phyloP scores from a whole-genome alignment of 768 basidiomycete species.

The Trametes cingulata region DNA sequence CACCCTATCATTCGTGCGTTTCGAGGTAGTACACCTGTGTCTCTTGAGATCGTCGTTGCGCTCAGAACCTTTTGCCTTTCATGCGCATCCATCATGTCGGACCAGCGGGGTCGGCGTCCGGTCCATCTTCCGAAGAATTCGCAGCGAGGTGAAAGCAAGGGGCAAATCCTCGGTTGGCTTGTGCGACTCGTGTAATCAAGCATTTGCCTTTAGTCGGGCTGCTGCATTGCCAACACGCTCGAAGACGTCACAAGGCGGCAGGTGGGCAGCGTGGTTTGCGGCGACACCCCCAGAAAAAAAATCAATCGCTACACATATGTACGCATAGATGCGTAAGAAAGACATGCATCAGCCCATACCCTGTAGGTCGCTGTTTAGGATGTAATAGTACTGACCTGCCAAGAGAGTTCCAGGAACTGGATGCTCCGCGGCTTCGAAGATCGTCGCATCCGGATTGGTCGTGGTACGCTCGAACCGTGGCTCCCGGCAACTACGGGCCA shows the following conservation, averaged over 20 bases:
- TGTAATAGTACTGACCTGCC: no score
- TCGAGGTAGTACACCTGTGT: neutral
- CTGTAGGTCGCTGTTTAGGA: no score
- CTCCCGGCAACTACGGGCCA: no score
- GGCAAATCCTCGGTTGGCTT: constrained; percentile 4
- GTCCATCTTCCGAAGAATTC: neutral
- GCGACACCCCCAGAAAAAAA: no score
- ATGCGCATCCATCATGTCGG: neutral
- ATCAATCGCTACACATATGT: no score
- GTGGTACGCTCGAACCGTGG: no score
- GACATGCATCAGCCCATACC: no score
- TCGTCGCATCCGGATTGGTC: no score
- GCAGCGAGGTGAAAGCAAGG: neutral
- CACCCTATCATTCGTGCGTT: neutral
- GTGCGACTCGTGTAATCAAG: constrained; percentile 4
- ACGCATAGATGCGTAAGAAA: no score
- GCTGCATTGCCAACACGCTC: neutral
- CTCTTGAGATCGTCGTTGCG: constrained; percentile 5
- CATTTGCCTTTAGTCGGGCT: constrained; percentile 11
- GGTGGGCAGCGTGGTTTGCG: neutral
- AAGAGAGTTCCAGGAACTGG: no score
- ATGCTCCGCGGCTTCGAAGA: no score
- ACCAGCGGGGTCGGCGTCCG: neutral
- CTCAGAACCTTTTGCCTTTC: constrained; percentile 1
- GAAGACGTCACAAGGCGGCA: constrained; percentile 1